phyloP scores from a whole-genome alignment of 169 alveolate genomes.

The Plasmodium inui region DNA sequence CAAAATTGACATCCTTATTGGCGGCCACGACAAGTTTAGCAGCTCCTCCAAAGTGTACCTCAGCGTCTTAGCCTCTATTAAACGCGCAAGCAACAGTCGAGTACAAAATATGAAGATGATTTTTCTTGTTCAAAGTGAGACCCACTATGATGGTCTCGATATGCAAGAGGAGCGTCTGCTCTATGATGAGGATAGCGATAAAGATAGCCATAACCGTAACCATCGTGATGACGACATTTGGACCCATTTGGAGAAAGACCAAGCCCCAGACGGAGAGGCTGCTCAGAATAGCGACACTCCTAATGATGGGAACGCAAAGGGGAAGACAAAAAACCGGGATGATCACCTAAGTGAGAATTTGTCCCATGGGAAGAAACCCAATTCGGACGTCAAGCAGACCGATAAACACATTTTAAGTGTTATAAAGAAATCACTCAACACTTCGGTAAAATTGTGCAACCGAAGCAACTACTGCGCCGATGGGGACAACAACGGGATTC shows the following conservation, averaged over 20 bases:
- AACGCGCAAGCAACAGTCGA: constrained; percentile 11
- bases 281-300: background rate
- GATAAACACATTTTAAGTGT: background rate
- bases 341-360: background rate
- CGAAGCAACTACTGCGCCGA: constrained; percentile 49
- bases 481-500: constrained; percentile 60
- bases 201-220: background rate
- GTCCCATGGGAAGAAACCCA: background rate
- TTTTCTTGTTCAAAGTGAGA: constrained; percentile 21
- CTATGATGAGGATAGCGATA: background rate
- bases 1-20: constrained; percentile 45
- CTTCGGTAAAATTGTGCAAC: constrained; percentile 15
- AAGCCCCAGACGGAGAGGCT: background rate
- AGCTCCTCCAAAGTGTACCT: constrained; percentile 39
- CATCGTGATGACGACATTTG: background rate
- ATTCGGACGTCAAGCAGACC: background rate
- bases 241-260: background rate
- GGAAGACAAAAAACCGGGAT: background rate
- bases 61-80: constrained; percentile 33
- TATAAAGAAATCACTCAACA: constrained; percentile 15
- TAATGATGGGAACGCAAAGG: background rate
- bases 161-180: background rate
- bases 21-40: constrained; percentile 31
- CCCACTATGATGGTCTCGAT: background rate
- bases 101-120: constrained; percentile 42